These are phyloP conservation scores for Wakefieldia striispora DNA, from an alignment of 768 basidiomycete species.

Conservation along the genomic window DNA sequence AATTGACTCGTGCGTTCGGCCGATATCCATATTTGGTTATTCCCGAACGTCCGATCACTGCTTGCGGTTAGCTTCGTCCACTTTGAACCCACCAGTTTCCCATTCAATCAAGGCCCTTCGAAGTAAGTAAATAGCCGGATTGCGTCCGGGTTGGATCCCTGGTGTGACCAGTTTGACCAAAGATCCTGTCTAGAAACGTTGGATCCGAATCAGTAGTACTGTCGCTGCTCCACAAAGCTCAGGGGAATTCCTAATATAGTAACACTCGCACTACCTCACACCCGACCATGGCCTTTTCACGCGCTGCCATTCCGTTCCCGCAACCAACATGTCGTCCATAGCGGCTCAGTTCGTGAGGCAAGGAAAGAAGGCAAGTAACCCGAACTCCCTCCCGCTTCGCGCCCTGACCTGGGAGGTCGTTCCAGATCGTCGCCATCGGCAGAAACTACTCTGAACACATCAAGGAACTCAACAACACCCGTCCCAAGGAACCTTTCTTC, in stretches of 20 bases:
- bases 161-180: too few species aligned
- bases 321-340: slow-evolving; percentile 29
- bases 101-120: too few species aligned
- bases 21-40: slow-evolving; percentile 19
- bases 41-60: slow-evolving; percentile 23
- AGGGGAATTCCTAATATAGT: neutral
- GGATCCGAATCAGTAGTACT: too few species aligned
- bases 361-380: slow-evolving; percentile 43
- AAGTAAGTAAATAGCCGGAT: too few species aligned
- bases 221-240: too few species aligned
- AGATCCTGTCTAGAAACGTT: too few species aligned
- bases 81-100: slow-evolving; percentile 3
- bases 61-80: neutral
- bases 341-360: slow-evolving; percentile 42
- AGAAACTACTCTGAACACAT: slow-evolving; percentile 91
- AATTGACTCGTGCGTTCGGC: slow-evolving; percentile 19
- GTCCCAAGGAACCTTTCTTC: slow-evolving; percentile 94
- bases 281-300: neutral
- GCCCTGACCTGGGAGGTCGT: neutral
- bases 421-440: slow-evolving; percentile 91
- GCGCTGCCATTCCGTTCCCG: neutral
- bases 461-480: slow-evolving; percentile 85
- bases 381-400: neutral
- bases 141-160: too few species aligned
- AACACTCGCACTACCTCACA: neutral